Percentiles rank a stretch among this genome's conserved stretches.
phyloP scores from a whole-genome alignment of 306 rosid genomes.

The Hippophae rhamnoides region DNA sequence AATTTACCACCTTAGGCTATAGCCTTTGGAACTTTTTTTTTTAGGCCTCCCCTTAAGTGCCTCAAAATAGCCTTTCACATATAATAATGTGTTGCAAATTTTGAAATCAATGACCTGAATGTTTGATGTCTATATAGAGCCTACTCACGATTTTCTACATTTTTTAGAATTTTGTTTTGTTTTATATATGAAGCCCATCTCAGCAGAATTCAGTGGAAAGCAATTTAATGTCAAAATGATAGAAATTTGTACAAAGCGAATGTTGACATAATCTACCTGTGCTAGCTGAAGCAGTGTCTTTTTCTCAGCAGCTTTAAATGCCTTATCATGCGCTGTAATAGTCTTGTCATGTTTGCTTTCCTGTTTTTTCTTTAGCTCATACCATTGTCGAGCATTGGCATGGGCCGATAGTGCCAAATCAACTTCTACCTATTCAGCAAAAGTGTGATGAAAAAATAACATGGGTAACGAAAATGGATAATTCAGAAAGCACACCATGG shows the following conservation, averaged over 20 bases:
- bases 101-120: no score
- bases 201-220: neutral
- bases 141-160: no score
- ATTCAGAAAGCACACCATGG: neutral
- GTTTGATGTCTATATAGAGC: no score
- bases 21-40: no score
- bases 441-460: neutral
- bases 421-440: slow-evolving; percentile 62
- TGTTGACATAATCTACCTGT: slow-evolving; percentile 47
- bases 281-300: slow-evolving; percentile 88
- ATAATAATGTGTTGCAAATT: no score
- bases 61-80: no score
- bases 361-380: slow-evolving; percentile 85
- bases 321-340: slow-evolving; percentile 82
- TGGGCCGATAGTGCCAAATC: slow-evolving; percentile 91
- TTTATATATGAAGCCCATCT: neutral
- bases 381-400: slow-evolving; percentile 97
- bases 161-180: neutral
- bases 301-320: slow-evolving; percentile 94
- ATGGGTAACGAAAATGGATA: neutral
- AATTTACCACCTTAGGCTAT: no score
- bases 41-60: no score
- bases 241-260: neutral
- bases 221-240: slow-evolving; percentile 6
- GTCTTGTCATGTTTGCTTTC: slow-evolving; percentile 96